Base-by-base conservation (phyloP, 345 rosid genomes). In the Rubroshorea leprosula region DNA sequence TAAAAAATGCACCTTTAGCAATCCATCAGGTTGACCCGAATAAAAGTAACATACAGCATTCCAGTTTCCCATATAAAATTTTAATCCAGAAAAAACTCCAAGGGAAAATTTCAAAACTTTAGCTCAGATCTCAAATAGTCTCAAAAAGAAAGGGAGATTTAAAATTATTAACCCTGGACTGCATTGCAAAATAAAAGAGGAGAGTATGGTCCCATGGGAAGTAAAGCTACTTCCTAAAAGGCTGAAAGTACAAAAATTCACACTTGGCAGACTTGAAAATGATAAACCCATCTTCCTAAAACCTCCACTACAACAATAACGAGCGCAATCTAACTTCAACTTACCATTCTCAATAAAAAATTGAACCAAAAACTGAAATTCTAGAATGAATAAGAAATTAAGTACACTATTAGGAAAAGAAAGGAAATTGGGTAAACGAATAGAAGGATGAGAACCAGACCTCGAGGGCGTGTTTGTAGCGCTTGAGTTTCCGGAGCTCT, bases 401-500 rank as follows among this genome's bases (percentile, higher is more conserved):
- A 19, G 5, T 49, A 21, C 18, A 15, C 10, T 3, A 50, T 35
- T 35, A 10, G 29, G 17, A 39, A 11, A 39, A 11, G 27, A 51
- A 16, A 23, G 25, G 27, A 4, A 20, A 54, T 2, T 27, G 58
- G 17, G 21, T 45, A 31, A 49, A 43, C 1, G 15, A 24, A 14
- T 17, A 19, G 23, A 22, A 11, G 1, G n/a, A 13, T 39, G 7
- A 15, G 6, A 31, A 46, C 63, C 0, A 31, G 49, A 87, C 94
- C 96, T 93, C 96, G 50, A 93, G 89, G 2, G 96, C n/a, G n/a
- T n/a, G n/a, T n/a, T n/a, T n/a, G n/a, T n/a, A n/a, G n/a, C n/a
- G n/a, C n/a, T 78, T 82, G 44, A 83, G 61, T 78, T 83, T 93
- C 58, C 99, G 86, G 31, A 93, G 96, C 86, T 85, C 91, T 31